Evolutionary conservation across 1,139 yeast genomes (phyloP).

Genomic region (Eremothecium coryli): DNA sequence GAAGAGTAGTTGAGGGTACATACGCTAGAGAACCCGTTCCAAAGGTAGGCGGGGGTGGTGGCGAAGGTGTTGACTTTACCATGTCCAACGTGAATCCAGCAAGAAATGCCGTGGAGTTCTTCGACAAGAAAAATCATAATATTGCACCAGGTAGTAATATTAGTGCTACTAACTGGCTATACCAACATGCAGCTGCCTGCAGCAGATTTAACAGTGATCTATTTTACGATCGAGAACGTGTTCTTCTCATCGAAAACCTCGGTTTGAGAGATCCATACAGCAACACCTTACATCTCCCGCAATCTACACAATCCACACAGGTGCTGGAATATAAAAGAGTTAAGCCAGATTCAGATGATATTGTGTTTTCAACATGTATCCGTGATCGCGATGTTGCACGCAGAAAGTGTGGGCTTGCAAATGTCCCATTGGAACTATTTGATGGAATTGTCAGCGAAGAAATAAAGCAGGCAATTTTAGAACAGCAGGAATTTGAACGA

Average conservation of each 20-base stretch:
- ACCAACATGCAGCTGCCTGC: slow-evolving; percentile 72
- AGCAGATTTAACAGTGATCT: slow-evolving; percentile 58
- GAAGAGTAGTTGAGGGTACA: slow-evolving; percentile 63
- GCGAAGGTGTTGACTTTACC: slow-evolving; percentile 15
- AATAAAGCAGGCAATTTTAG: slow-evolving; percentile 49
- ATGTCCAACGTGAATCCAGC: slow-evolving; percentile 21
- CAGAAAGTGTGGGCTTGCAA: slow-evolving; percentile 50
- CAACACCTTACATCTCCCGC: slow-evolving; percentile 65
- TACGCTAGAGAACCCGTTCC: slow-evolving; percentile 49
- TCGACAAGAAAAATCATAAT: slow-evolving; percentile 25
- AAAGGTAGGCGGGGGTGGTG: slow-evolving; percentile 12
- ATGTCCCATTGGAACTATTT: slow-evolving; percentile 49
- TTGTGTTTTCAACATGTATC: slow-evolving; percentile 46
- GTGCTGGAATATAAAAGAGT: slow-evolving; percentile 26
- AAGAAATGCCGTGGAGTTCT: slow-evolving; percentile 28
- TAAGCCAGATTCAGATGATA: slow-evolving; percentile 17
- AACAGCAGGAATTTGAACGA: slow-evolving; percentile 53
- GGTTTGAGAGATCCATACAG: slow-evolving; percentile 78
- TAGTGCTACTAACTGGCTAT: slow-evolving; percentile 76
- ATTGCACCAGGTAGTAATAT: slow-evolving; percentile 36
- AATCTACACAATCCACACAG: slow-evolving; percentile 60
- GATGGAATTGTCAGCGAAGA: slow-evolving; percentile 51
- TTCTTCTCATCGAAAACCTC: slow-evolving; percentile 36
- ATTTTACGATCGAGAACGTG: slow-evolving; percentile 48
- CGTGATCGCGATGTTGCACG: slow-evolving; percentile 39